Base-by-base conservation (phyloP, 495 filamentous ascomycete genomes). In the Lophiotrema nucula region DNA sequence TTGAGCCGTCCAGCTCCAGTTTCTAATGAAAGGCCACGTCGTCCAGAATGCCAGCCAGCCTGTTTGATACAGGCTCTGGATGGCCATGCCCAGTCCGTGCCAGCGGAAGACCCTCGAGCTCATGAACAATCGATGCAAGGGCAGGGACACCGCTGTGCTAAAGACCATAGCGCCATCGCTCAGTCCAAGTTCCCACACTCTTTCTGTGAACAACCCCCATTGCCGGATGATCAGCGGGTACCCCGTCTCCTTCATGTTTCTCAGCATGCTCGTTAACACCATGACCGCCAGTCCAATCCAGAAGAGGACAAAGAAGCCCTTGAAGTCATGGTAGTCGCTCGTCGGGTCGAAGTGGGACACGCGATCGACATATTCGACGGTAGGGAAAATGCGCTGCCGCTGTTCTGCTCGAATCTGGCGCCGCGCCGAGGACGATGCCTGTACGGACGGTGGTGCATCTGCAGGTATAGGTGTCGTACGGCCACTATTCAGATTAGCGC, bases 281-380 rank as follows among this genome's bases (percentile, higher is more conserved):
- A 98, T 96, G 71, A 98, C 95, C 48, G 90, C 88, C 53, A 98
- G 75, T 4, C 88, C 90, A 45, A 98, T 92, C 93, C 93, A 98
- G 74, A 97, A 98, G 38, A 98, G 80, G 39, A 91, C 87, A 72
- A 96, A 98, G 80, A 98, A 98, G 59, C 93, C 93, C 60, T 90
- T 83, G 72, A 98, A 98, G 66, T 98, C 89, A 54, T 85, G 83
- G 63, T 97, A 95, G 65, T 96, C 89, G 74, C 88, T 92, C 47
- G 82, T 80, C 13, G 90, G 90, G 72, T 98, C 93, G 72, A 98
- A 97, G 71, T 98, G 92, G 8, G 92, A 97, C 16, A 97, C 88
- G 27, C 93, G 85, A n/a, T 87, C 86, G 11, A 88, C 81, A 75
- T 92, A 98, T 67, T 95, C 87, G 65, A 96, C 89, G 5, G 89